phyloP scores from a whole-genome alignment of 768 basidiomycete genomes.

The Macrocybe gigantea region DNA sequence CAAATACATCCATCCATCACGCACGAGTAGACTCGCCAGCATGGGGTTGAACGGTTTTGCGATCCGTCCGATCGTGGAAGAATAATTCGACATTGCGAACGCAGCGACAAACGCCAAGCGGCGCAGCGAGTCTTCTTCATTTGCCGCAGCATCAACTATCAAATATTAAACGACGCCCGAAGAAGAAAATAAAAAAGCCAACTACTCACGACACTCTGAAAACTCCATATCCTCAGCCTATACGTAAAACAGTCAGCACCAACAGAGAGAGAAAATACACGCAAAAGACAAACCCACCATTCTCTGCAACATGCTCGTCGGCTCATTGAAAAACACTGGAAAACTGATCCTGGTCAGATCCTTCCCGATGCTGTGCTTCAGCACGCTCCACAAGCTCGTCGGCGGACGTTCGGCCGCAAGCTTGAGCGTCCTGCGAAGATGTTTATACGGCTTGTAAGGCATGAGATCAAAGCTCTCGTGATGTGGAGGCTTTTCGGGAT shows the following conservation, averaged over 20 bases:
- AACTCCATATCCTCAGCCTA: constrained; percentile 97
- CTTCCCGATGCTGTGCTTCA: constrained; percentile 95
- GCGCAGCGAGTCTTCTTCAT: constrained; percentile 68
- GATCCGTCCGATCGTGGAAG: constrained; percentile 91
- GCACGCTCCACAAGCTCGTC: constrained; percentile 89
- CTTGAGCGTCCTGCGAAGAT: constrained; percentile 54
- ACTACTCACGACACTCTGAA: constrained; percentile 74
- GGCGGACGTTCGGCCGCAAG: constrained; percentile 79
- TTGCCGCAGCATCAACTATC: constrained; percentile 81
- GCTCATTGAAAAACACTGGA: constrained; percentile 90
- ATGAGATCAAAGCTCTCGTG: constrained; percentile 8
- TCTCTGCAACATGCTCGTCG: constrained; percentile 93
- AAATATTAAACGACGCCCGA: constrained; percentile 2
- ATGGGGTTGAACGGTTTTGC: constrained; percentile 98
- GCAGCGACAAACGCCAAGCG: constrained; percentile 91
- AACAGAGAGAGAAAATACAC: constrained; percentile 8
- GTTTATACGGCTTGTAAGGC: constrained; percentile 49
- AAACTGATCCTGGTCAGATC: constrained; percentile 95
- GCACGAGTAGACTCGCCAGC: constrained; percentile 48
- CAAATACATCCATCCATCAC: neutral
- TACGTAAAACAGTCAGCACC: constrained; percentile 11
- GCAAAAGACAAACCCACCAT: constrained; percentile 42
- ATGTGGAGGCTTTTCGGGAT: constrained; percentile 3
- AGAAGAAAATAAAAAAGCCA: constrained; percentile 1
- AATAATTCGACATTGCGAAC: constrained; percentile 98